These are phyloP conservation scores for Circinella umbellata DNA, from an alignment of 371 early-diverging fungal species.

Conservation along the genomic window DNA sequence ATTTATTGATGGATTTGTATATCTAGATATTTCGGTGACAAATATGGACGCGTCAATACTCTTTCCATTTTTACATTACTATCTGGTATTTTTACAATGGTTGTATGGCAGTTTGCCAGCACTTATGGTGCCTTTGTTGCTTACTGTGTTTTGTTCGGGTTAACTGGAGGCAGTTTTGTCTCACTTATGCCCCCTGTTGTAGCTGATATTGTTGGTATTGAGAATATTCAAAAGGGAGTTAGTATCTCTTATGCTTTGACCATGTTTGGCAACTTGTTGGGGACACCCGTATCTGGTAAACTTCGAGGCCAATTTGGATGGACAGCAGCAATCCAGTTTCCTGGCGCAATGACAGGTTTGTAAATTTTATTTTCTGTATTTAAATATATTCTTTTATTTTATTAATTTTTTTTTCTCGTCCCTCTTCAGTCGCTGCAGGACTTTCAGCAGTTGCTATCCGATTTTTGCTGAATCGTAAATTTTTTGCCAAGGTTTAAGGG, in stretches of 20 bases:
- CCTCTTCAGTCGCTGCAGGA: constrained; percentile 29
- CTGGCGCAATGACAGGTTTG: constrained; percentile 38
- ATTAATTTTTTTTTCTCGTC: too few species aligned
- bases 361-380: too few species aligned
- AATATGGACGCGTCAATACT: constrained; percentile 21
- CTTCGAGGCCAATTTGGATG: constrained; percentile 44
- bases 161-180: constrained; percentile 51
- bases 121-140: constrained; percentile 46
- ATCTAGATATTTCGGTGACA: constrained; percentile 15
- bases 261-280: constrained; percentile 48
- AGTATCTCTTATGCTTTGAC: constrained; percentile 47
- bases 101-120: constrained; percentile 69
- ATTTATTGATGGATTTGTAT: not conserved
- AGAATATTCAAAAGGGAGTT: constrained; percentile 44
- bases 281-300: constrained; percentile 54
- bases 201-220: constrained; percentile 51
- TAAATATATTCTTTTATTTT: too few species aligned
- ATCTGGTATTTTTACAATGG: constrained; percentile 55
- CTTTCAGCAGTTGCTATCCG: constrained; percentile 21
- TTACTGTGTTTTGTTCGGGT: constrained; percentile 54
- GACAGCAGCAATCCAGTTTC: constrained; percentile 57
- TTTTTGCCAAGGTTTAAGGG: constrained; percentile 13
- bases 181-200: constrained; percentile 50
- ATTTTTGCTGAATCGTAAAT: constrained; percentile 10
- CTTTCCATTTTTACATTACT: constrained; percentile 23